Percentiles rank a stretch among this genome's conserved stretches.
Evolutionary conservation across 176 grass and related monocot genomes (phyloP).

Genomic region (Sorghum bicolor): Sorghum_bicolor_NCBIv3 NC_012877.2:57637501-57638000

Average conservation of each 20-base stretch:
- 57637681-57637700: conserved; percentile 70
- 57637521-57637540: conserved; percentile 76
- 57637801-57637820: neutral
- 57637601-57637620: conserved; percentile 59
- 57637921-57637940: neutral
- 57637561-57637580: conserved; percentile 76
- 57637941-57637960: conserved; percentile 3
- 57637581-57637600: conserved; percentile 87
- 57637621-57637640: conserved; percentile 65
- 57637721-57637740: conserved; percentile 46
- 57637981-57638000: conserved; percentile 1
- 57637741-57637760: neutral
- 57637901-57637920: conserved; percentile 1
- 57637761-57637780: neutral
- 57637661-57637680: conserved; percentile 72
- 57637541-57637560: conserved; percentile 71
- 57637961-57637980: neutral
- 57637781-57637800: neutral
- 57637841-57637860: neutral
- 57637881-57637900: neutral
- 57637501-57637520: conserved; percentile 77
- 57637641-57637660: conserved; percentile 85
- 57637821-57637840: neutral
- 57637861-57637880: conserved; percentile 12
- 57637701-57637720: conserved; percentile 74